Evolutionary conservation across 73 alveolate genomes (phyloP).

Genomic region (Stentor roeselii): DNA sequence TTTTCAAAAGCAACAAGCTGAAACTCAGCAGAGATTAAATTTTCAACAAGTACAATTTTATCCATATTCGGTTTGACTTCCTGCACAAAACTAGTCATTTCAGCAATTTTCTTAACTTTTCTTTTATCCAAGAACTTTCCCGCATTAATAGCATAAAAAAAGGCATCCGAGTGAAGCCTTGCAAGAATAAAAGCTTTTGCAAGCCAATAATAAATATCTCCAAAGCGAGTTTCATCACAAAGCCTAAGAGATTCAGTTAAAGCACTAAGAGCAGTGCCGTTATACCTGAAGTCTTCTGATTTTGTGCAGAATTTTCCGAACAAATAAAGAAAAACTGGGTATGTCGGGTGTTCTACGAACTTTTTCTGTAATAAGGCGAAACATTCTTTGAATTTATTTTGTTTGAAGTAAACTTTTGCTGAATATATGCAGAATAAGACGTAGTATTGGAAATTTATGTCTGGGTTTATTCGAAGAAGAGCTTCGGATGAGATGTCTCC

Average conservation of each 20-base stretch:
- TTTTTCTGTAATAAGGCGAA: not conserved
- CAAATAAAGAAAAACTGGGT: not conserved
- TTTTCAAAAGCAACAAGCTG: not conserved
- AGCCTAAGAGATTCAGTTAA: conserved; percentile 53
- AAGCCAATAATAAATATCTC: conserved; percentile 8
- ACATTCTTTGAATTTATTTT: not conserved
- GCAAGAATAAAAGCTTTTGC: conserved; percentile 5
- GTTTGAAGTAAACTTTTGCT: conserved; percentile 11
- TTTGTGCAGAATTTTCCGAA: conserved; percentile 8
- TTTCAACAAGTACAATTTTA: not conserved
- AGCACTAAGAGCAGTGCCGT: conserved; percentile 50
- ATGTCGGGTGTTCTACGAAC: conserved; percentile 10
- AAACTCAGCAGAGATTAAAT: not conserved
- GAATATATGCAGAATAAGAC: not conserved
- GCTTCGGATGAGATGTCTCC: conserved; percentile 11
- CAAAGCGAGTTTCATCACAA: conserved; percentile 23
- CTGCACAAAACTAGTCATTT: not conserved
- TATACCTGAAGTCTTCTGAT: not conserved
- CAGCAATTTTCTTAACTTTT: not conserved
- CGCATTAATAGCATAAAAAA: not conserved
- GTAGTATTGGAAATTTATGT: not conserved
- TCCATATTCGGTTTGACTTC: not conserved
- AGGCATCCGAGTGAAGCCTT: conserved; percentile 14
- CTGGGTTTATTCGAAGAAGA: not conserved
- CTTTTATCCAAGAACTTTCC: not conserved